A percentile compares a stretch with the other conserved stretches of the same genome.
These are phyloP conservation scores for Triticum aestivum DNA, from an alignment of 176 grass and related monocot species.

Conservation along the genomic window IWGSC_CS_RefSeq_v2.1 NC_057810.1:666836547-666837046, in stretches of 20 bases:
- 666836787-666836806: constrained; percentile 63
- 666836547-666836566: constrained; percentile 54
- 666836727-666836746: constrained; percentile 63
- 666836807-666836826: constrained; percentile 37
- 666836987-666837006: too few relatives aligned
- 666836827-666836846: constrained; percentile 60
- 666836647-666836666: constrained; percentile 72
- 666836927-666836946: not conserved
- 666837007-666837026: not conserved
- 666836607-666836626: constrained; percentile 55
- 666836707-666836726: constrained; percentile 40
- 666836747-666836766: constrained; percentile 64
- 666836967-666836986: not conserved
- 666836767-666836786: constrained; percentile 16
- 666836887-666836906: constrained; percentile 56
- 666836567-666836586: not conserved
- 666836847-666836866: constrained; percentile 68
- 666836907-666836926: constrained; percentile 43
- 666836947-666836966: too few relatives aligned
- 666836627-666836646: constrained; percentile 62
- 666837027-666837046: constrained; percentile 3
- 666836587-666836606: not conserved
- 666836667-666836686: constrained; percentile 37
- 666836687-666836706: constrained; percentile 71
- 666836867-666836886: constrained; percentile 68